A percentile compares a stretch with the other conserved stretches of the same genome.
Conservation (phyloP, 768 basidiomycete genomes). For the Boletus bicolor region DNA sequence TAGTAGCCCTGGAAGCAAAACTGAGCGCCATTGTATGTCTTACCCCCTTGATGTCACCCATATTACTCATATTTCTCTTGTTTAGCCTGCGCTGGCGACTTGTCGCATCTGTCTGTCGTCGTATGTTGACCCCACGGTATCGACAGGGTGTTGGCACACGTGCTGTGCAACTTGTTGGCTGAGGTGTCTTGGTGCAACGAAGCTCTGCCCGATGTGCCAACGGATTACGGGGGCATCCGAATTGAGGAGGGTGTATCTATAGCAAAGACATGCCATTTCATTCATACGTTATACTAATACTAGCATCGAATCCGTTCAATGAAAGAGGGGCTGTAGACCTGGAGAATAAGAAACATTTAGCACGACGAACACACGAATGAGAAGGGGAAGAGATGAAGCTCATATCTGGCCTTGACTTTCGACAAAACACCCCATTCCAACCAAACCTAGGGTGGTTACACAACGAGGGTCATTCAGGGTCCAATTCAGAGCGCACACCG, state of each 20-base stretch:
- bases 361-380: background rate
- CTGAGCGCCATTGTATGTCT: constrained; percentile 51
- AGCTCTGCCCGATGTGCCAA: constrained; percentile 84
- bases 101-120: constrained; percentile 82
- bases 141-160: constrained; percentile 86
- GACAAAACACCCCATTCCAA: constrained; percentile 49
- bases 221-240: constrained; percentile 78
- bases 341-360: constrained; percentile 2
- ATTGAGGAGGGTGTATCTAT: constrained; percentile 73
- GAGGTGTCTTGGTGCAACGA: constrained; percentile 77
- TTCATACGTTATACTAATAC: constrained; percentile 1
- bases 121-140: constrained; percentile 74
- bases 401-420: constrained; percentile 91
- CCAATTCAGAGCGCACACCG: constrained; percentile 5
- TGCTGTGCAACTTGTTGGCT: constrained; percentile 83
- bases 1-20: constrained; percentile 60
- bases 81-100: constrained; percentile 27
- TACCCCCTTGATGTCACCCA: constrained; percentile 30
- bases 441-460: constrained; percentile 49
- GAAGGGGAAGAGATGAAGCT: constrained; percentile 30
- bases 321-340: background rate
- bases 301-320: constrained; percentile 1
- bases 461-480: constrained; percentile 32
- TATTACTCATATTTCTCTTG: constrained; percentile 15
- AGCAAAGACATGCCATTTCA: background rate